A percentile compares a stretch with the other conserved stretches of the same genome.
Conservation (phyloP, 2,329 filamentous ascomycete genomes). For the Parafenestella ontariensis region DNA sequence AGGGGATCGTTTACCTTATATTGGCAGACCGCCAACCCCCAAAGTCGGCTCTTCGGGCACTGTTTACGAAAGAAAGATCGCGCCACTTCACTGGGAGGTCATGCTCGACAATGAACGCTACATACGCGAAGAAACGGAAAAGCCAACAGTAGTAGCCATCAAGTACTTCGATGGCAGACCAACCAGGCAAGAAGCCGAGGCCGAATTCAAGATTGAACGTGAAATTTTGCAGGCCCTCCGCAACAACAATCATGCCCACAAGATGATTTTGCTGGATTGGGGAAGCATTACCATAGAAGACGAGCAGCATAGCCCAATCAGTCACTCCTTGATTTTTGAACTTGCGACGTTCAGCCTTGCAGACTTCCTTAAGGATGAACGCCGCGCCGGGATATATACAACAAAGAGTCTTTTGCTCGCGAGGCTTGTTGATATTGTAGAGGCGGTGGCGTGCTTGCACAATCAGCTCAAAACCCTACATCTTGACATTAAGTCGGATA, state of each 20-base stretch:
- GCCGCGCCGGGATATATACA: neutral
- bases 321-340: slow-evolving; percentile 2
- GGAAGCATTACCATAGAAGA: neutral
- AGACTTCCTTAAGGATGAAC: neutral
- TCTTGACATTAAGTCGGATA: slow-evolving; percentile 6
- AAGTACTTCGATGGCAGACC: neutral
- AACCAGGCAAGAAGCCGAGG: neutral
- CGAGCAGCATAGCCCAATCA: neutral
- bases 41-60: slow-evolving; percentile 1
- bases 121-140: neutral
- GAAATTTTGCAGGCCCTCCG: neutral
- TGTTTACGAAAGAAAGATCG: neutral
- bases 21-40: neutral
- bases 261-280: slow-evolving; percentile 1
- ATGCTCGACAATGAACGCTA: neutral
- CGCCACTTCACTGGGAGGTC: neutral
- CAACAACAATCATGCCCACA: neutral
- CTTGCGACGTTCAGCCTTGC: slow-evolving; percentile 2
- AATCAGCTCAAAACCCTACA: neutral
- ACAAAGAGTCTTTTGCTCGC: neutral
- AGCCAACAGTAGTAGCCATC: neutral
- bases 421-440: neutral
- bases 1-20: neutral
- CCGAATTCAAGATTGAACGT: neutral
- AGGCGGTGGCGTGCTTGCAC: slow-evolving; percentile 3